Evolutionary conservation across 2,329 filamentous ascomycete species (phyloP).

Genomic region (Mariannaea sp.): DNA sequence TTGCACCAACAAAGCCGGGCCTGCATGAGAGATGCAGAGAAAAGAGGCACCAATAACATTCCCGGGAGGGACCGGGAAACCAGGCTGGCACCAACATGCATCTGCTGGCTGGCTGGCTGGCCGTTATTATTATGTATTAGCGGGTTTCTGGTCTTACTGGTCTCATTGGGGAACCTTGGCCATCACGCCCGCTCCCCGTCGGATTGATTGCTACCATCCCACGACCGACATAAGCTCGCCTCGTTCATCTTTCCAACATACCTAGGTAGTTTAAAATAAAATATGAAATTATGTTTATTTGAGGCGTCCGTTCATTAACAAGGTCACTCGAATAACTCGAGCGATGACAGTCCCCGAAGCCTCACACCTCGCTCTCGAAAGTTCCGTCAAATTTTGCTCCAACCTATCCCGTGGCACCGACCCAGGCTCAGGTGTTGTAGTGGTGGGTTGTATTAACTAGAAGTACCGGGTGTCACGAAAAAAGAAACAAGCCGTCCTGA

Average conservation of each 20-base stretch:
- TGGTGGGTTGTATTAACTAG: conserved; percentile 14
- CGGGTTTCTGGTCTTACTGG: neutral
- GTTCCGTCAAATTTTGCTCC: neutral
- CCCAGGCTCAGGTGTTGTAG: conserved; percentile 1
- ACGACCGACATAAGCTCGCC: neutral
- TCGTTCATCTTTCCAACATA: neutral
- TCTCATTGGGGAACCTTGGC: conserved; percentile 3
- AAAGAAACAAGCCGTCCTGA: conserved; percentile 2
- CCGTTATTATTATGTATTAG: too few relatives aligned
- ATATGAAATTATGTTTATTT: too few relatives aligned
- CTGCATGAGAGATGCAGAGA: conserved; percentile 15
- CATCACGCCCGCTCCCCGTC: neutral
- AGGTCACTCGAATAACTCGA: neutral
- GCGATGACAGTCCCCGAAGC: neutral
- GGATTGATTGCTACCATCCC: neutral
- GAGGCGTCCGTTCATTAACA: neutral
- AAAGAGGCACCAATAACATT: conserved; percentile 15
- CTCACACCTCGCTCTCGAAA: neutral
- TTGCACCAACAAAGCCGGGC: conserved; percentile 1
- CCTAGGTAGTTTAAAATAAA: too few relatives aligned
- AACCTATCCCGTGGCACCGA: conserved; percentile 2
- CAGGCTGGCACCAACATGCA: conserved; percentile 16
- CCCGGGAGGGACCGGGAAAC: conserved; percentile 8
- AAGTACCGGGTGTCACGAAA: conserved; percentile 4
- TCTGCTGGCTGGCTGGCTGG: conserved; percentile 10